Evolutionary conservation across 176 grass and related monocot genomes (phyloP).

Genomic region (Raddia distichophylla): DNA sequence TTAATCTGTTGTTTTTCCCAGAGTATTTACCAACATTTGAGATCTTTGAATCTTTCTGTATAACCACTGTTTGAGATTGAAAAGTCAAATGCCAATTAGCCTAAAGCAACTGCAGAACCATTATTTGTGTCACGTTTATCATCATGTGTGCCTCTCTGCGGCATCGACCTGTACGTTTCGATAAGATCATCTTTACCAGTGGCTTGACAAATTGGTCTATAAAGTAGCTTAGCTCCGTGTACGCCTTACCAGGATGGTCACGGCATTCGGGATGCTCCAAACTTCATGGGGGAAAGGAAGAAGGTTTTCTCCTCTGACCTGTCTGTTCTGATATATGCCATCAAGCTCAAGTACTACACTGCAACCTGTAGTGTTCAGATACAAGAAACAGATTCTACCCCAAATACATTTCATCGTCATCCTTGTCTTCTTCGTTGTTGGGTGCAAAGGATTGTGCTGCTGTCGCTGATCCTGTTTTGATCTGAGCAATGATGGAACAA

Average conservation of each 20-base stretch:
- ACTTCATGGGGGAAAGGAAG: slow-evolving; percentile 5
- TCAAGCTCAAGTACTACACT: background rate
- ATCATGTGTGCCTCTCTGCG: background rate
- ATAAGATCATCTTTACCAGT: slow-evolving; percentile 15
- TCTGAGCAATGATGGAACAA: background rate
- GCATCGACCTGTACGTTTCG: background rate
- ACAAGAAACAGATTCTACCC: background rate
- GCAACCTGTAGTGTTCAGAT: background rate
- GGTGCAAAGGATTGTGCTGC: background rate
- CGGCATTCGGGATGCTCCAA: slow-evolving; percentile 15
- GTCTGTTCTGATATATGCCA: background rate
- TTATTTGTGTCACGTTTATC: slow-evolving; percentile 14
- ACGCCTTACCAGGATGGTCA: slow-evolving; percentile 5
- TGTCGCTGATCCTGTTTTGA: background rate
- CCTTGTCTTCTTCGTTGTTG: background rate
- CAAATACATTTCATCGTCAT: background rate
- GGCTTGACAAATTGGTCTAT: background rate
- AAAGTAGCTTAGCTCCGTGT: slow-evolving; percentile 23
- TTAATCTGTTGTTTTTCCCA: background rate
- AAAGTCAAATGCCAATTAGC: background rate
- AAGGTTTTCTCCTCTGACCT: background rate
- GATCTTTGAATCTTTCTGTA: background rate
- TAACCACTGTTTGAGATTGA: background rate
- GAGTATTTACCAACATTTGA: background rate
- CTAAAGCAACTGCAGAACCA: background rate